Evolutionary conservation across 2,329 filamentous ascomycete genomes (phyloP).

Genomic region (Scolecobasidium constrictum): DNA sequence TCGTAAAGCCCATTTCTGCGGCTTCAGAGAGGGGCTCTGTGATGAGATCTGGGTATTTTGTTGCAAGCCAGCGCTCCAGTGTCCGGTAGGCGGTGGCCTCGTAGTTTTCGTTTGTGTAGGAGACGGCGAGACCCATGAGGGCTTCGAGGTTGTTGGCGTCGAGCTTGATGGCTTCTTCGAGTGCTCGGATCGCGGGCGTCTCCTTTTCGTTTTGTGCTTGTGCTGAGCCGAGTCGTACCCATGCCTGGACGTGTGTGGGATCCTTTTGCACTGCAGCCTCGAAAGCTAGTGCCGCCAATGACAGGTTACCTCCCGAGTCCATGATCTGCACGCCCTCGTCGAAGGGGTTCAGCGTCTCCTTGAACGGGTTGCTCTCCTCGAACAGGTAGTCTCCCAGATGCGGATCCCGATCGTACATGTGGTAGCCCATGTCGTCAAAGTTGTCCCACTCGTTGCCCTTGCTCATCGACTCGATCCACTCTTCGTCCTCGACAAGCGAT

Average conservation of each 20-base stretch:
- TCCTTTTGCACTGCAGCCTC: slow-evolving; percentile 92
- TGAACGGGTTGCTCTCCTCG: slow-evolving; percentile 87
- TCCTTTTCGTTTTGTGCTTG: slow-evolving; percentile 99
- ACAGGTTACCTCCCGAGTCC: slow-evolving; percentile 86
- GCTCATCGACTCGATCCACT: slow-evolving; percentile 40
- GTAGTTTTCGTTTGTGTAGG: slow-evolving; percentile 98
- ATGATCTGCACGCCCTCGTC: slow-evolving; percentile 90
- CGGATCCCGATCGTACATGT: slow-evolving; percentile 59
- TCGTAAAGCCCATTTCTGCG: slow-evolving; percentile 86
- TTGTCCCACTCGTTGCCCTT: slow-evolving; percentile 67
- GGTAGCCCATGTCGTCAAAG: slow-evolving; percentile 60
- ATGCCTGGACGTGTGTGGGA: slow-evolving; percentile 77
- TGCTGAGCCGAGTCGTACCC: slow-evolving; percentile 82
- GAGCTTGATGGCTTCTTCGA: slow-evolving; percentile 81
- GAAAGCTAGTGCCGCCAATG: slow-evolving; percentile 84
- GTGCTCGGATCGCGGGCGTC: slow-evolving; percentile 82
- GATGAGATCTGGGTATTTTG: slow-evolving; percentile 80
- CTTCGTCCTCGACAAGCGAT: slow-evolving; percentile 57
- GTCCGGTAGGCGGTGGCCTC: slow-evolving; percentile 95
- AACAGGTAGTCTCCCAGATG: slow-evolving; percentile 85
- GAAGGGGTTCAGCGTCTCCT: slow-evolving; percentile 71
- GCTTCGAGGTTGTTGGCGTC: slow-evolving; percentile 81
- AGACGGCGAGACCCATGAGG: slow-evolving; percentile 90
- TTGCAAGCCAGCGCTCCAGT: slow-evolving; percentile 90
- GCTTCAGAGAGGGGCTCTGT: slow-evolving; percentile 61